Conservation (phyloP, 495 filamentous ascomycete genomes). For the Pyronema omphalodes region DNA sequence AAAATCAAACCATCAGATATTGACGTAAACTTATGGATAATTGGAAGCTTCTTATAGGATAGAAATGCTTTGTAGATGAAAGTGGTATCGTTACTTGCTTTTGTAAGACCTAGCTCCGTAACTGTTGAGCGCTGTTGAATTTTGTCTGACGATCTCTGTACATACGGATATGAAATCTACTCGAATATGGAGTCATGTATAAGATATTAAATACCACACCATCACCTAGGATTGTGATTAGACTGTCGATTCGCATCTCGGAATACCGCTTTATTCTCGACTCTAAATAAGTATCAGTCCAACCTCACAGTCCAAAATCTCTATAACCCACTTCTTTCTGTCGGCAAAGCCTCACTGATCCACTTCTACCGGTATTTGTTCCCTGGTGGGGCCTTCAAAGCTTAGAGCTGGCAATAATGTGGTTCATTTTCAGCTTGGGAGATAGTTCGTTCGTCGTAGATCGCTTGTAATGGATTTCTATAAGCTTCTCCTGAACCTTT, state of each 20-base stretch:
- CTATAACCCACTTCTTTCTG: constrained; percentile 44
- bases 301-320: constrained; percentile 32
- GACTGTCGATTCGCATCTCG: no score
- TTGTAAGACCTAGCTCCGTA: no score
- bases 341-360: constrained; percentile 41
- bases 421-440: constrained; percentile 34
- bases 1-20: no score
- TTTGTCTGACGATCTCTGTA: background rate
- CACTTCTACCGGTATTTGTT: constrained; percentile 36
- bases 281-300: constrained; percentile 3
- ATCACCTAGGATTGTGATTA: background rate
- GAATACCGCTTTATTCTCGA: background rate
- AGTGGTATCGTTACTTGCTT: no score
- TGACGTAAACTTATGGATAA: no score
- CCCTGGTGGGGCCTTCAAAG: constrained; percentile 31
- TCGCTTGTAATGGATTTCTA: constrained; percentile 39
- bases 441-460: constrained; percentile 37
- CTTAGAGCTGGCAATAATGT: constrained; percentile 31
- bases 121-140: no score
- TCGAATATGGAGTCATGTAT: constrained; percentile 3
- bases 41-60: no score
- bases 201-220: constrained; percentile 4
- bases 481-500: constrained; percentile 34
- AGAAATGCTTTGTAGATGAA: no score
- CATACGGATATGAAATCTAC: constrained; percentile 3